Evolutionary conservation across 495 filamentous ascomycete genomes (phyloP), one percentile per base, ranked within the genome.

Genomic region (Podospora bellae-mahoneyi): DNA sequence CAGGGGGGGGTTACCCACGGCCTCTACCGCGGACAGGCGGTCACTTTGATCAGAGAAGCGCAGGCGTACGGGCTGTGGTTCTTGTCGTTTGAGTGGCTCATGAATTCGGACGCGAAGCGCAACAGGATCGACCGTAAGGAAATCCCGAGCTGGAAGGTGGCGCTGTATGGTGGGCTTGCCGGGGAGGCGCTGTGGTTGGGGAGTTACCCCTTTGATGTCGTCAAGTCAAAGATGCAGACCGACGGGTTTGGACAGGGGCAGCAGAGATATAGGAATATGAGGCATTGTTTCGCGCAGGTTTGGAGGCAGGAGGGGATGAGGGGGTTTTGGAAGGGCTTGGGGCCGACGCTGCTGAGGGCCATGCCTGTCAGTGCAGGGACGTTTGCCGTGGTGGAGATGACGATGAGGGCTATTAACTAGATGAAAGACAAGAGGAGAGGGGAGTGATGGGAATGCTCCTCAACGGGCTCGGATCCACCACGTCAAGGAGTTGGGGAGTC

Each of bases 211-310:
- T 89, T 99, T 66, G 95, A 99, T 79, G 95, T 98, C 30, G 81
- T 99, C 77, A 99, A 99, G 91, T 96, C 92, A 79, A 97, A 96
- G 87, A 96, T 98, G 94, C 95, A 99, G 86, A 96, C 88, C 69
- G 95, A 99, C 82, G 94, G 92, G 23, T 93, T 97, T 75, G 84
- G 84, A 1, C 57, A 64, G 30, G 78, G 85, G 65, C 86, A 85
- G 85, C 82, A 83, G n/a, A 63, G 34, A 74, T 98, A 90, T 79
- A 86, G 81, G 82, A 89, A 79, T 64, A 97, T 97, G 93, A 85
- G 88, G 58, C 93, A 97, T 79, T 95, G 92, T 81, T 96, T 97
- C 78, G 83, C 80, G 71, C 89, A 97, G 86, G 93, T 90, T 27
- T 96, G 86, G 81, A 80, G 85, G 60, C 81, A 79, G 26, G 93